These are phyloP conservation scores for Pseudopithomyces maydicus DNA, from an alignment of 2,329 filamentous ascomycete species.

Conservation along the genomic window DNA sequence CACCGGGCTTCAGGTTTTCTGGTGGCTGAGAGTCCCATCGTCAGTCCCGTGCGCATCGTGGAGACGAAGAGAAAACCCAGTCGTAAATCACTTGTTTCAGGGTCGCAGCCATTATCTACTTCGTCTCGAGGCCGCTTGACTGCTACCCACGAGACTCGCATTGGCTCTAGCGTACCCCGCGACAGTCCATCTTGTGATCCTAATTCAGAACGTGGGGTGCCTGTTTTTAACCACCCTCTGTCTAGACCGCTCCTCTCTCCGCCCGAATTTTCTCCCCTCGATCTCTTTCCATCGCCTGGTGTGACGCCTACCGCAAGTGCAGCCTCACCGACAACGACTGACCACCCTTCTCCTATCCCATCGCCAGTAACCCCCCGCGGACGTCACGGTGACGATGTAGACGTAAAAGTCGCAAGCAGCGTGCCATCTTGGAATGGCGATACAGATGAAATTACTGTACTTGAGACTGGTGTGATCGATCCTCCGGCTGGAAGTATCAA, in stretches of 20 bases:
- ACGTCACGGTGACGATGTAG: conserved; percentile 30
- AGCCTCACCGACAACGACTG: conserved; percentile 36
- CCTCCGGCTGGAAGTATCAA: conserved; percentile 30
- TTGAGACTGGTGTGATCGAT: conserved; percentile 30
- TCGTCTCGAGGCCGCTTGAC: conserved; percentile 31
- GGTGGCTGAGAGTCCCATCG: conserved; percentile 25
- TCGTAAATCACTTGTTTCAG: conserved; percentile 20
- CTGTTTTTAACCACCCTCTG: conserved; percentile 18
- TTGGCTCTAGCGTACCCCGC: conserved; percentile 26
- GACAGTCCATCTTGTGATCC: conserved; percentile 37
- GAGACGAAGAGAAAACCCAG: conserved; percentile 22
- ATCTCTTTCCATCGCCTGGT: conserved; percentile 31
- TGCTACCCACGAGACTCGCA: conserved; percentile 18
- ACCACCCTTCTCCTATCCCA: conserved; percentile 37
- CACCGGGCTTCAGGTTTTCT: conserved; percentile 34
- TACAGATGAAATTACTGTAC: conserved; percentile 30
- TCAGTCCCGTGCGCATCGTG: conserved; percentile 25
- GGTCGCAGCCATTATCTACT: conserved; percentile 26
- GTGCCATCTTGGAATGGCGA: conserved; percentile 37
- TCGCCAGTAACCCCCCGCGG: conserved; percentile 44
- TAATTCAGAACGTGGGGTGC: conserved; percentile 17
- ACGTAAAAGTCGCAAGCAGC: conserved; percentile 44
- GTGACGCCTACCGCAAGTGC: conserved; percentile 27
- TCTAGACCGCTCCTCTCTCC: conserved; percentile 27
- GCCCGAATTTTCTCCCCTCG: conserved; percentile 37